These are phyloP conservation scores for Clavaria fumosa DNA, from an alignment of 768 basidiomycete genomes.

Conservation along the genomic window DNA sequence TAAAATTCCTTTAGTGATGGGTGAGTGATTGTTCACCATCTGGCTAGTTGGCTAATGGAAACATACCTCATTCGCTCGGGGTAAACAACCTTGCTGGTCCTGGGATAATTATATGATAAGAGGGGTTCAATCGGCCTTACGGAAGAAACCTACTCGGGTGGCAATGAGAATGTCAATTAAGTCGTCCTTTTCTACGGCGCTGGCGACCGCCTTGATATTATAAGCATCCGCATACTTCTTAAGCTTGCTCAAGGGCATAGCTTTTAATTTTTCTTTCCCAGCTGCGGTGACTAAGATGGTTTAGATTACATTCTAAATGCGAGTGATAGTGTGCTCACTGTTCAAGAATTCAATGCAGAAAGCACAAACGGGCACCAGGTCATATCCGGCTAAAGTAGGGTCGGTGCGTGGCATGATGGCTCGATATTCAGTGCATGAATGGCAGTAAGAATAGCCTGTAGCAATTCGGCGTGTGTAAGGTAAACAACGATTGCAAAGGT, in stretches of 20 bases:
- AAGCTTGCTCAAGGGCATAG: conserved; percentile 41
- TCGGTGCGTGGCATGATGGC: conserved; percentile 59
- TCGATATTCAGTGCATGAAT: conserved; percentile 59
- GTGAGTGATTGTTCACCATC: too few species aligned
- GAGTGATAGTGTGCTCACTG: conserved; percentile 22
- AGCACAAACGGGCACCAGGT: conserved; percentile 48
- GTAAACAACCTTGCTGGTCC: conserved; percentile 48
- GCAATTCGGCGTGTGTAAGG: conserved; percentile 4
- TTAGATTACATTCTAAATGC: conserved; percentile 5
- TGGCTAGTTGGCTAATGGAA: background rate
- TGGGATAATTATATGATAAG: conserved; percentile 14
- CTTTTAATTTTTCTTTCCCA: conserved; percentile 38
- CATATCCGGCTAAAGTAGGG: conserved; percentile 42
- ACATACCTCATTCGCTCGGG: conserved; percentile 40
- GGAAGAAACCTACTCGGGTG: conserved; percentile 29
- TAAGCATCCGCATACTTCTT: conserved; percentile 60
- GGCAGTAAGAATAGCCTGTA: conserved; percentile 58
- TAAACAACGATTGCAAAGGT: conserved; percentile 2
- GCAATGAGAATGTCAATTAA: conserved; percentile 48
- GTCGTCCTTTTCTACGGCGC: conserved; percentile 66
- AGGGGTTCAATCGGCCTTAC: background rate
- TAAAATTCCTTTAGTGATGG: conserved; percentile 32
- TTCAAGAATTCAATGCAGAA: conserved; percentile 58
- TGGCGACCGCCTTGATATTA: conserved; percentile 42
- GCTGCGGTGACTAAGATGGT: conserved; percentile 47